Base-by-base conservation (phyloP, 441 rosid species). In the Mallotus japonicus region DNA sequence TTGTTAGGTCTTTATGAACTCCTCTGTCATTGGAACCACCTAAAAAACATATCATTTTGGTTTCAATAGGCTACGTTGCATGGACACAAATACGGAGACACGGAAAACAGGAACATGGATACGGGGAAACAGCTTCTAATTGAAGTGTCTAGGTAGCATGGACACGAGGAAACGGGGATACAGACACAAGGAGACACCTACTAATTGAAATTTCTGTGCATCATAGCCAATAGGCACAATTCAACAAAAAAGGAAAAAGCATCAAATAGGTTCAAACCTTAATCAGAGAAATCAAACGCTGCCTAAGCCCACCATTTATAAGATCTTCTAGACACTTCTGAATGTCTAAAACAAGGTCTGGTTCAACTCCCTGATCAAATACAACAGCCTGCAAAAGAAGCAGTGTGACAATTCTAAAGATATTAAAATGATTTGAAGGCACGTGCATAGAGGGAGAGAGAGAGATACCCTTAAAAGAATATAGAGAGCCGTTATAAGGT, bases 311-410 rank as follows among this genome's bases (percentile, higher is more conserved):
- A 42, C 83, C 69, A 70, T 80, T 77, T 22, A 92, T 79, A 67
- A 95, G 86, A 84, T 92, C 92, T 85, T 92, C 99, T 70, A 91
- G 76, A 67, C 83, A 81, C 61, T 87, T 92, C 77, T 91, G 97
- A 78, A 95, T 85, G 76, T 91, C 98, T 78, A 85, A 79, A 75
- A 86, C 78, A 78, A 86, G 80, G 84, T 90, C 97, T 62, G 84
- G 84, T 80, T 89, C 97, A 75, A 84, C 83, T 69, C 88, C 96
- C 79, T 88, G 92, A 86, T 95, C 99, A 70, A 92, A 91, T 70
- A 95, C 96, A 75, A 88, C 89, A 79, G 98, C 97, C 99, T 95
- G 83, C 75, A 79, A 80, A 76, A 66, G 20, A 58, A 67, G 9
- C 15, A 63, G 16, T 57, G 59, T 37, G 51, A 58, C 59, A 72